Conservation (phyloP, 1,139 yeast genomes). For the Debaryomycetaceae sp. region DNA sequence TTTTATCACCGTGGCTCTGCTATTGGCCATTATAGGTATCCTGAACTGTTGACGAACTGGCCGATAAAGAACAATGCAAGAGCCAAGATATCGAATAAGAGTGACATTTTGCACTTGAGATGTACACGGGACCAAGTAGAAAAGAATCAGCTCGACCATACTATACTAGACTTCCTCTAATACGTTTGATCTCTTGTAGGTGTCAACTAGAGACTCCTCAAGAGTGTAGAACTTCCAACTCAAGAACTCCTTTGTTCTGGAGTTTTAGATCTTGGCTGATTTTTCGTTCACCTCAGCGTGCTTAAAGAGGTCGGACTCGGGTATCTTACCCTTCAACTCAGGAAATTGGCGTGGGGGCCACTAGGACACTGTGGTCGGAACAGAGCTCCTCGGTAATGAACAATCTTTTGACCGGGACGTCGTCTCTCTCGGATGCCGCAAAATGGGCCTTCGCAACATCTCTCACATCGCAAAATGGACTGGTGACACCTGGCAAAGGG, state of each 20-base stretch:
- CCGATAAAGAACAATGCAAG: too few relatives aligned
- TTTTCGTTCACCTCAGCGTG: slow-evolving; percentile 5
- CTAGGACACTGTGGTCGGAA: slow-evolving; percentile 26
- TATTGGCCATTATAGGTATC: too few relatives aligned
- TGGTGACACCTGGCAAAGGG: slow-evolving; percentile 11
- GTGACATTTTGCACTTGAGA: too few relatives aligned
- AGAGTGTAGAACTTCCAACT: slow-evolving; percentile 34
- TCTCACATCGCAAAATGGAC: slow-evolving; percentile 33
- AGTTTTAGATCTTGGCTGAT: slow-evolving; percentile 26
- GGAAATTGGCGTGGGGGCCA: slow-evolving; percentile 22
- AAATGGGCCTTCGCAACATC: slow-evolving; percentile 40
- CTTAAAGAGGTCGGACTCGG: slow-evolving; percentile 39
- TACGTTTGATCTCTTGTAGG: slow-evolving; percentile 23
- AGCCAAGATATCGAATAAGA: too few relatives aligned
- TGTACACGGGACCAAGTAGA: too few relatives aligned
- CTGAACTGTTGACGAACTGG: too few relatives aligned
- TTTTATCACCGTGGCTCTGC: too few relatives aligned
- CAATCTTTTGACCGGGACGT: slow-evolving; percentile 25
- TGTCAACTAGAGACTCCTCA: slow-evolving; percentile 37
- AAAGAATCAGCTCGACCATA: too few relatives aligned
- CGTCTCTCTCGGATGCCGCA: slow-evolving; percentile 26
- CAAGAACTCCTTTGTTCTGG: slow-evolving; percentile 26
- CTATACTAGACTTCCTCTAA: too few relatives aligned
- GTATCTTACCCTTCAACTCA: slow-evolving; percentile 19
- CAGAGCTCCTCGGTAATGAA: slow-evolving; percentile 27